Evolutionary conservation across 2,329 filamentous ascomycete species (phyloP).

Genomic region (Lachnellula willkommii): DNA sequence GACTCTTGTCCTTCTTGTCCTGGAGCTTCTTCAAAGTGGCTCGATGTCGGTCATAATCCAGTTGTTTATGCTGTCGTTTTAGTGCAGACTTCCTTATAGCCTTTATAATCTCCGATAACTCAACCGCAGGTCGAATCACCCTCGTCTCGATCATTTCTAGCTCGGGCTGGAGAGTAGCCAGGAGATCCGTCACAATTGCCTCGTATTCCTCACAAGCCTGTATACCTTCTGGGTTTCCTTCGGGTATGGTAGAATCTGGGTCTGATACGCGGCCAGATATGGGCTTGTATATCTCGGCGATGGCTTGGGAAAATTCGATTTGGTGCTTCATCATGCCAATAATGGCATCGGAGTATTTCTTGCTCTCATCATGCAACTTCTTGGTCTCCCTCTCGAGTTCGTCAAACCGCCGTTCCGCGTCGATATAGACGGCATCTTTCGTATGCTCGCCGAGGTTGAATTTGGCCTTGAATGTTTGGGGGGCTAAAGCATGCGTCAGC

Average conservation of each 20-base stretch:
- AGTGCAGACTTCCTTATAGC: slow-evolving; percentile 79
- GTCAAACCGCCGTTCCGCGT: slow-evolving; percentile 87
- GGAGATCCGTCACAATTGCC: slow-evolving; percentile 79
- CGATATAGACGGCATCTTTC: slow-evolving; percentile 90
- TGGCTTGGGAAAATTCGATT: slow-evolving; percentile 95
- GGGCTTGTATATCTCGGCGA: slow-evolving; percentile 95
- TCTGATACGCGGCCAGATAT: slow-evolving; percentile 95
- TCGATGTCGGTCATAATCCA: slow-evolving; percentile 89
- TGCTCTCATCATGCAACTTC: slow-evolving; percentile 91
- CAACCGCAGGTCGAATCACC: slow-evolving; percentile 86
- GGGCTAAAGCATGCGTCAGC: slow-evolving; percentile 51
- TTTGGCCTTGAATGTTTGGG: slow-evolving; percentile 82
- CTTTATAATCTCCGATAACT: slow-evolving; percentile 92
- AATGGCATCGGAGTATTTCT: slow-evolving; percentile 96
- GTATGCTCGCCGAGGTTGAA: slow-evolving; percentile 96
- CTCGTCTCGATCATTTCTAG: slow-evolving; percentile 95
- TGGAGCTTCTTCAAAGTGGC: slow-evolving; percentile 85
- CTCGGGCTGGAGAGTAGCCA: slow-evolving; percentile 82
- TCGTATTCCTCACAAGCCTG: slow-evolving; percentile 96
- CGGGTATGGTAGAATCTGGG: slow-evolving; percentile 71
- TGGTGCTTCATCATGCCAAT: slow-evolving; percentile 97
- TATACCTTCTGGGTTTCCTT: slow-evolving; percentile 91
- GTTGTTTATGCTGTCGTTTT: slow-evolving; percentile 95
- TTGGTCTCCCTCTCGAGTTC: slow-evolving; percentile 96
- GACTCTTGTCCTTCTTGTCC: slow-evolving; percentile 92